Conservation (phyloP, 495 filamentous ascomycete genomes). For the Amphirosellinia nigrospora region DNA sequence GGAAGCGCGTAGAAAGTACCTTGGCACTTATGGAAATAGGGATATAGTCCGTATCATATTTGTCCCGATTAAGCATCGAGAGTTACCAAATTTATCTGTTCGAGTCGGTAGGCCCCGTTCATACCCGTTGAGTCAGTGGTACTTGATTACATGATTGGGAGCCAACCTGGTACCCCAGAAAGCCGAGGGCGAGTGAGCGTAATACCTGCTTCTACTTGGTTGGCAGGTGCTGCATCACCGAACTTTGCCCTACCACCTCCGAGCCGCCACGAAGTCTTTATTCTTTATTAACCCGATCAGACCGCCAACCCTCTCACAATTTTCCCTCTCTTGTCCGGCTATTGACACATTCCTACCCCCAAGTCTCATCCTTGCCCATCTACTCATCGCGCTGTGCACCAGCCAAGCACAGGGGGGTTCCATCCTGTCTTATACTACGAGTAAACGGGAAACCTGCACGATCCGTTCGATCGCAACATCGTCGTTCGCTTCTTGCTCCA, state of each 20-base stretch:
- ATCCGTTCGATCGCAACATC: not conserved
- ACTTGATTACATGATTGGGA: not conserved
- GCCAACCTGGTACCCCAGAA: not conserved
- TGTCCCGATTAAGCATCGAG: not conserved
- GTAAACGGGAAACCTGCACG: not conserved
- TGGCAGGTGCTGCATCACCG: not conserved
- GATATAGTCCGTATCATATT: not conserved
- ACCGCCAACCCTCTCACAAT: not conserved
- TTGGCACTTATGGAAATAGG: not conserved
- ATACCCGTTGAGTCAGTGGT: not conserved
- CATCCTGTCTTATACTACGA: not conserved
- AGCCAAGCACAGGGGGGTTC: not conserved
- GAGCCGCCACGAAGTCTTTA: not conserved
- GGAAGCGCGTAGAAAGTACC: not conserved
- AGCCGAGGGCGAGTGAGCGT: conserved; percentile 1
- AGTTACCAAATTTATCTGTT: not conserved
- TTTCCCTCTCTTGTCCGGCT: not conserved
- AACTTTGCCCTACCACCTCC: conserved; percentile 1
- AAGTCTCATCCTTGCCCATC: not conserved
- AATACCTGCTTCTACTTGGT: conserved; percentile 1
- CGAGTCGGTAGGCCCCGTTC: not conserved
- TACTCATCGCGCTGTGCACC: not conserved
- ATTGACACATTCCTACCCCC: not conserved
- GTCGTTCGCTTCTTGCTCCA: not conserved
- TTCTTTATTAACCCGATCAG: conserved; percentile 14